These are phyloP conservation scores for Collybia sp. DNA, from an alignment of 768 basidiomycete species.

Conservation along the genomic window DNA sequence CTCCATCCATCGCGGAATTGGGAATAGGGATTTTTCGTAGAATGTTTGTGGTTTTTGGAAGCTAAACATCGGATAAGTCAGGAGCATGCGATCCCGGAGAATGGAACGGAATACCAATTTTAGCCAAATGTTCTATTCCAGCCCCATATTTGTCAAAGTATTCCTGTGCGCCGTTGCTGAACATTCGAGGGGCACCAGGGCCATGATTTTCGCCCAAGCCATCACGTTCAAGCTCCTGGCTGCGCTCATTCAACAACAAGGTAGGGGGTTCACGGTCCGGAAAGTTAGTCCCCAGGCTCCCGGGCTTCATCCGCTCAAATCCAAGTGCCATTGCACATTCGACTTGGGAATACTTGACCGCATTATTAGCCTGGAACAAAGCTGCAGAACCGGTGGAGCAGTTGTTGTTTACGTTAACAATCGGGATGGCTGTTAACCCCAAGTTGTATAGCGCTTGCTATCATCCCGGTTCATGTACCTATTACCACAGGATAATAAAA, in stretches of 20 bases:
- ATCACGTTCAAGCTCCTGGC: constrained; percentile 42
- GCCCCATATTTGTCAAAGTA: constrained; percentile 76
- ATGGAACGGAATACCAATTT: constrained; percentile 52
- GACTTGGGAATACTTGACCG: constrained; percentile 63
- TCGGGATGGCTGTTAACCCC: constrained; percentile 79
- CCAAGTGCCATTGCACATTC: constrained; percentile 81
- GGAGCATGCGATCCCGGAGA: not conserved
- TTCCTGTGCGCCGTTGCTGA: constrained; percentile 71
- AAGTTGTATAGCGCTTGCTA: constrained; percentile 79
- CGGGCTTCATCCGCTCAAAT: constrained; percentile 81
- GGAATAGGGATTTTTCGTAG: constrained; percentile 78
- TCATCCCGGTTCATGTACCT: not conserved
- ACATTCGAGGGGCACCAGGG: constrained; percentile 68
- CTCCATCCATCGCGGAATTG: constrained; percentile 82
- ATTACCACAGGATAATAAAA: not conserved
- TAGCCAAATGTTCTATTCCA: constrained; percentile 60
- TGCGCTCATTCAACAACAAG: constrained; percentile 35
- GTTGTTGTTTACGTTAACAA: constrained; percentile 86
- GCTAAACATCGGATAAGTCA: constrained; percentile 31
- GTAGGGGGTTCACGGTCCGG: constrained; percentile 50
- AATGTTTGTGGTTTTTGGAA: constrained; percentile 82
- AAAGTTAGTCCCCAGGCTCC: constrained; percentile 65
- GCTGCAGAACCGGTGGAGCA: constrained; percentile 82
- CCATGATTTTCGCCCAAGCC: constrained; percentile 61
- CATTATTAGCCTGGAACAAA: constrained; percentile 66